These are phyloP conservation scores for Boletellus sp. DNA, from an alignment of 1,284 basidiomycete genomes.

Conservation along the genomic window DNA sequence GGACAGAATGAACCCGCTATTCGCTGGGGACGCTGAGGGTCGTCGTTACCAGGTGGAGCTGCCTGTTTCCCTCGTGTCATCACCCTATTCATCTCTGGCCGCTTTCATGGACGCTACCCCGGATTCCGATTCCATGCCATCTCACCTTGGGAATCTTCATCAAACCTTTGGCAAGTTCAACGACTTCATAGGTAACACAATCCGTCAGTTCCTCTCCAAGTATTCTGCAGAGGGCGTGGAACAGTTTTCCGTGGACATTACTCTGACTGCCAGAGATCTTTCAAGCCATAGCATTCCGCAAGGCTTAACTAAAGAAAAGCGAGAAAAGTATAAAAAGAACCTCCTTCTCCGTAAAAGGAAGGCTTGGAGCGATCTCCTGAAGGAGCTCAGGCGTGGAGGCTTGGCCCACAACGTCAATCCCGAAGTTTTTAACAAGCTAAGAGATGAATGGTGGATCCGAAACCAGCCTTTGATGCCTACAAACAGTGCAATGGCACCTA, in stretches of 20 bases:
- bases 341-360: constrained; percentile 83
- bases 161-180: constrained; percentile 54
- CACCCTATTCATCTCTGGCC: constrained; percentile 1
- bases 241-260: constrained; percentile 72
- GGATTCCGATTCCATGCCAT: constrained; percentile 10
- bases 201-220: constrained; percentile 43
- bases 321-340: constrained; percentile 74
- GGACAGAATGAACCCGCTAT: constrained; percentile 39
- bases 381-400: constrained; percentile 83
- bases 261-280: constrained; percentile 64
- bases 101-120: constrained; percentile 6
- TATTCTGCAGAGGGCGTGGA: constrained; percentile 47
- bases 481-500: constrained; percentile 14
- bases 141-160: constrained; percentile 22
- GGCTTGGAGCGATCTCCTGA: constrained; percentile 89
- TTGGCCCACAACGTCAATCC: constrained; percentile 73
- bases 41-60: constrained; percentile 11
- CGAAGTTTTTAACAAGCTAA: constrained; percentile 63
- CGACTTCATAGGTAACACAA: constrained; percentile 38
- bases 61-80: constrained; percentile 7
- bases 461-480: constrained; percentile 50
- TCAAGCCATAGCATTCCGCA: constrained; percentile 50
- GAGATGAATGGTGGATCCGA: constrained; percentile 63
- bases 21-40: constrained; percentile 38
- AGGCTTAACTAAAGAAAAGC: constrained; percentile 52